phyloP scores from a whole-genome alignment of 2,329 filamentous ascomycete genomes.

The Colletotrichum tofieldiae region DNA sequence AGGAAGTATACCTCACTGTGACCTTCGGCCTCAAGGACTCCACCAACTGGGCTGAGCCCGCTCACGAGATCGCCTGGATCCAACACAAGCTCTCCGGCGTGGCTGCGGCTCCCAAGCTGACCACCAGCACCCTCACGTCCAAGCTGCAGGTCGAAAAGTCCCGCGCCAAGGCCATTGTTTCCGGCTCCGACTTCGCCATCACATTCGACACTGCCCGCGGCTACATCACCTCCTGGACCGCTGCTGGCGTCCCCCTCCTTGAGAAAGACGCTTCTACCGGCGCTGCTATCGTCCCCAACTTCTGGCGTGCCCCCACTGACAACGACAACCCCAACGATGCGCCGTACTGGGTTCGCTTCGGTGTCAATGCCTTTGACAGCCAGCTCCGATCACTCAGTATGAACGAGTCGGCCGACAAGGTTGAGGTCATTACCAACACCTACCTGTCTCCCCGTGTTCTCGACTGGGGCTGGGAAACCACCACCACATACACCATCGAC shows the following conservation, averaged over 20 bases:
- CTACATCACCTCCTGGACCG: slow-evolving; percentile 59
- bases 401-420: slow-evolving; percentile 47
- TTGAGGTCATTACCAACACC: slow-evolving; percentile 60
- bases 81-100: slow-evolving; percentile 60
- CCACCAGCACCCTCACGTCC: slow-evolving; percentile 39
- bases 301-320: slow-evolving; percentile 77
- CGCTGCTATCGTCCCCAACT: slow-evolving; percentile 61
- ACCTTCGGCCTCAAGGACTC: slow-evolving; percentile 59
- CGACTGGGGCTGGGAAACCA: slow-evolving; percentile 69
- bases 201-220: slow-evolving; percentile 63
- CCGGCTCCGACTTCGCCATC: slow-evolving; percentile 55
- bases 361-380: slow-evolving; percentile 62
- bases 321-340: slow-evolving; percentile 72
- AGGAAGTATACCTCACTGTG: slow-evolving; percentile 63
- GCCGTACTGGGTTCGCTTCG: slow-evolving; percentile 71
- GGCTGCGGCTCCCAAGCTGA: slow-evolving; percentile 38
- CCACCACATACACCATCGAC: slow-evolving; percentile 67
- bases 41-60: slow-evolving; percentile 65
- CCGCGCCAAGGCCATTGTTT: slow-evolving; percentile 48
- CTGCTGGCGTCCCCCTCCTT: slow-evolving; percentile 54
- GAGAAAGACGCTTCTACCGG: slow-evolving; percentile 53
- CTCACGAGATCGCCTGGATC: slow-evolving; percentile 70
- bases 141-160: slow-evolving; percentile 47
- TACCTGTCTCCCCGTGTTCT: slow-evolving; percentile 73
- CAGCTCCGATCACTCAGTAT: slow-evolving; percentile 61